Evolutionary conservation across 768 basidiomycete genomes (phyloP), one percentile per base, ranked within the genome.

Genomic region (Russula sp.): DNA sequence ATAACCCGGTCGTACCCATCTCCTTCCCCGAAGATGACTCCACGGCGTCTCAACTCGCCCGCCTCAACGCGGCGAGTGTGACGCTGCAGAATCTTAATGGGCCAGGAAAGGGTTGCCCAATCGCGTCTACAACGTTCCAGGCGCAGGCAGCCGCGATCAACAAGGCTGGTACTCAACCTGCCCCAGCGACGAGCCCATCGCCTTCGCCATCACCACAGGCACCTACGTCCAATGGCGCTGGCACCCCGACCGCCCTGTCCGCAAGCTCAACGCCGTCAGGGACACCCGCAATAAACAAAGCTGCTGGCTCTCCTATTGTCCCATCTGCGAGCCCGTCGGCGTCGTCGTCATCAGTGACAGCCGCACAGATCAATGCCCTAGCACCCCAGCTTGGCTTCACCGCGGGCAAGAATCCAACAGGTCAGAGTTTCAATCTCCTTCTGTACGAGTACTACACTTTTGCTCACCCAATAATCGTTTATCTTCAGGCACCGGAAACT

Each of bases 11-110:
- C 3, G 66, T 67, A 10, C 2, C 71, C 6, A 28, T 82, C 16
- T 71, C 74, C 56, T 83, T 82, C 75, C 82, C 81, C 14, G 75
- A 72, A 0, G 81, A 81, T 60, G 71, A 73, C 63, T 77, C 75
- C 46, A 73, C 68, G 32, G 73, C 69, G 1, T 77, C 77, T 24
- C 78, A 80, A 70, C 71, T 67, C 50, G 76, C 77, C 42, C 76
- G 79, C 26, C 75, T 91, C 61, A 78, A 82, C 59, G 81, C 86
- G 34, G 79, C 84, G 2, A 69, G 83, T 3, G 80, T 87, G 28
- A 88, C 89, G 0, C 77, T 90, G 22, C 89, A 90, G 76, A 91
- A 90, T 74, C 72, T 90, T 48, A 76, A 80, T 60, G 89, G 87
- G 0, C 77, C 86, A 0, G 89, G 88, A 49, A 72, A 77, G 5